Base-by-base conservation (phyloP, 2,329 filamentous ascomycete genomes). In the Alternaria viburni region DNA sequence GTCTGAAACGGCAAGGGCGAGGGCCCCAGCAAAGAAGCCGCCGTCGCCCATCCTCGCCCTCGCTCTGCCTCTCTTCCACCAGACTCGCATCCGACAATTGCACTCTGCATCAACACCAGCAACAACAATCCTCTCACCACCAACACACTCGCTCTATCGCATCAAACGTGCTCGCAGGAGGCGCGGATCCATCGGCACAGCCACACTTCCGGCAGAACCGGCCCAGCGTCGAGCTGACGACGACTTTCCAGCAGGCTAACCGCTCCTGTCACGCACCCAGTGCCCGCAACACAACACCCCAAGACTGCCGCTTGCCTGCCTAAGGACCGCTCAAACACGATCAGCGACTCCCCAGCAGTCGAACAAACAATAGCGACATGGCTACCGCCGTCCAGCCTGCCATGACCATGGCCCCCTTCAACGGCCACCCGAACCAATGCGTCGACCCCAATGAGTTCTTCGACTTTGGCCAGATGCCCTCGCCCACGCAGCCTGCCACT, bases 401-500 rank as follows among this genome's bases (percentile, higher is more conserved):
- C 54, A 74, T 79, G 72, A 75, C 72, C 52, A 79, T 79, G 76
- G 70, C 76, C 41, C 69, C 75, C 55, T 79, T 75, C 71, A 74
- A 77, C 69, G 56, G 56, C 54, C 68, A 69, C 49, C 59, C 65
- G 56, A 79, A 71, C 66, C 79, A 81, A 69, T 81, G 79, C 65
- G 65, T 79, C 65, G 79, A 81, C 62, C 77, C 79, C 19, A 80
- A 82, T 60, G 73, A 80, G 62, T 81, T 80, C 72, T 80, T 83
- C 74, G 80, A 83, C 75, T 92, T 90, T 79, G 89, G 90, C 74
- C 84, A 84, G 67, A 79, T 87, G 57, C 82, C 83, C 66, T 90
- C 88, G 71, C 85, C 88, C 63, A 89, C 89, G 12, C 87, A 89
- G 54, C 54, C 62, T 4, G 78, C 85, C 6, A 77, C 81, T 15